Conservation (phyloP, 2,329 filamentous ascomycete species). For the Fusarium heterosporum region DNA sequence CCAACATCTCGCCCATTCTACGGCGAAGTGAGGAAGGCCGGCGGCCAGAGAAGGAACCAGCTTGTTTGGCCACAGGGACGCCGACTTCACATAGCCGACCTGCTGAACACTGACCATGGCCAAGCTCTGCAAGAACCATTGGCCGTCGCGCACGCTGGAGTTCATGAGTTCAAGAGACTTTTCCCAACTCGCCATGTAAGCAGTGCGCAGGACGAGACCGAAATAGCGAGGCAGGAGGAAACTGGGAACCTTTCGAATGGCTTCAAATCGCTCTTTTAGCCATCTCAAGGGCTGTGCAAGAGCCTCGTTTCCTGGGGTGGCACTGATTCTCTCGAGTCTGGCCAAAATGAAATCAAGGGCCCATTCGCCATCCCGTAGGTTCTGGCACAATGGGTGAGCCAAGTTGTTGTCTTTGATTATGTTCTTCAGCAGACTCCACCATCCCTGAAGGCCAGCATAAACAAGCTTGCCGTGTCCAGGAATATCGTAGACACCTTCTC, state of each 20-base stretch:
- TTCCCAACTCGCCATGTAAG: conserved; percentile 85
- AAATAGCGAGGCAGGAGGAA: conserved; percentile 96
- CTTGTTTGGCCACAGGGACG: conserved; percentile 88
- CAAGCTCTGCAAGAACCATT: conserved; percentile 88
- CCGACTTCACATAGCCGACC: conserved; percentile 88
- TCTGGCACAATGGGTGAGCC: conserved; percentile 92
- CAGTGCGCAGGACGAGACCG: conserved; percentile 85
- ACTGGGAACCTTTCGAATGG: conserved; percentile 84
- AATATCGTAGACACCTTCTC: conserved; percentile 89
- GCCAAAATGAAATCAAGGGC: conserved; percentile 87
- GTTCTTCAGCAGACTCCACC: conserved; percentile 91
- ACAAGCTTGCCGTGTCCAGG: conserved; percentile 86
- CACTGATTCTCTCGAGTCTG: conserved; percentile 78
- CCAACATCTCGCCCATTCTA: conserved; percentile 96
- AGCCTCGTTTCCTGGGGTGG: conserved; percentile 69
- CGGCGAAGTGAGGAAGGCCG: conserved; percentile 92
- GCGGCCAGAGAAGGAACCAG: conserved; percentile 89
- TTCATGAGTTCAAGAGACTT: conserved; percentile 83
- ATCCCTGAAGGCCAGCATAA: conserved; percentile 97
- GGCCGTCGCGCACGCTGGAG: conserved; percentile 79
- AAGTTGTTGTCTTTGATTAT: conserved; percentile 91
- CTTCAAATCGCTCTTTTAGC: conserved; percentile 87
- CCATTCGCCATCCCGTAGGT: conserved; percentile 92
- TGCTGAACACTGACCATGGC: conserved; percentile 93
- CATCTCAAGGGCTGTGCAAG: conserved; percentile 77